Evolutionary conservation across 768 basidiomycete species (phyloP).

Genomic region (Plicaturopsis crispa): DNA sequence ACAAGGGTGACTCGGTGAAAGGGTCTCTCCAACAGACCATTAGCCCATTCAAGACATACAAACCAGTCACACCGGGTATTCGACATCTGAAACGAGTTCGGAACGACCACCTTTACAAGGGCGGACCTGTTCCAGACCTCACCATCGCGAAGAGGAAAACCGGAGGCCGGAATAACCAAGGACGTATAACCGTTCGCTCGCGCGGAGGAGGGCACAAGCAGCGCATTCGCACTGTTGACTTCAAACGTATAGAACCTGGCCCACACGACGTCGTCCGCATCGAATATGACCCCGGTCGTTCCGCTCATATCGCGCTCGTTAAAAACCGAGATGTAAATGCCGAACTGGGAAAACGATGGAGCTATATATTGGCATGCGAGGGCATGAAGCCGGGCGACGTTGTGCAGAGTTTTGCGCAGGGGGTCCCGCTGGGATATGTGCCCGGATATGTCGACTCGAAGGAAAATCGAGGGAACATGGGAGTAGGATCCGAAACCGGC

Average conservation of each 20-base stretch:
- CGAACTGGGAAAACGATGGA: slow-evolving; percentile 57
- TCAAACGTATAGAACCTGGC: slow-evolving; percentile 69
- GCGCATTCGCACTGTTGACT: slow-evolving; percentile 84
- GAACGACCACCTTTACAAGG: slow-evolving; percentile 76
- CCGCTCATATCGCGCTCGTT: slow-evolving; percentile 90
- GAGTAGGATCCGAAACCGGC: slow-evolving; percentile 16
- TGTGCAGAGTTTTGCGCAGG: slow-evolving; percentile 79
- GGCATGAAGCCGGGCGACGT: slow-evolving; percentile 83
- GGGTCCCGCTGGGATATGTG: slow-evolving; percentile 72
- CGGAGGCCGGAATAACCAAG: slow-evolving; percentile 81
- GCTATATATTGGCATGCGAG: slow-evolving; percentile 90
- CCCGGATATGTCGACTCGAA: slow-evolving; percentile 30
- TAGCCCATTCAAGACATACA: slow-evolving; percentile 78
- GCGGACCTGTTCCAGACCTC: slow-evolving; percentile 76
- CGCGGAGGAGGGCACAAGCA: slow-evolving; percentile 89
- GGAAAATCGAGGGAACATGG: slow-evolving; percentile 14
- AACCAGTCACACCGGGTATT: slow-evolving; percentile 78
- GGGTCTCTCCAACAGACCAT: slow-evolving; percentile 43
- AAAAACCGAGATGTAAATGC: slow-evolving; percentile 48
- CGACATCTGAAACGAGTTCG: slow-evolving; percentile 84
- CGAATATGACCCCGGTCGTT: slow-evolving; percentile 94
- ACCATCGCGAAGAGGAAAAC: slow-evolving; percentile 76
- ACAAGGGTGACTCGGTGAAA: slow-evolving; percentile 22
- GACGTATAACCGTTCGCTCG: slow-evolving; percentile 80
- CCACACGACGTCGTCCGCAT: slow-evolving; percentile 87